These are phyloP conservation scores for Aspergillaceae sp. DNA, from an alignment of 2,329 filamentous ascomycete genomes.

Conservation along the genomic window DNA sequence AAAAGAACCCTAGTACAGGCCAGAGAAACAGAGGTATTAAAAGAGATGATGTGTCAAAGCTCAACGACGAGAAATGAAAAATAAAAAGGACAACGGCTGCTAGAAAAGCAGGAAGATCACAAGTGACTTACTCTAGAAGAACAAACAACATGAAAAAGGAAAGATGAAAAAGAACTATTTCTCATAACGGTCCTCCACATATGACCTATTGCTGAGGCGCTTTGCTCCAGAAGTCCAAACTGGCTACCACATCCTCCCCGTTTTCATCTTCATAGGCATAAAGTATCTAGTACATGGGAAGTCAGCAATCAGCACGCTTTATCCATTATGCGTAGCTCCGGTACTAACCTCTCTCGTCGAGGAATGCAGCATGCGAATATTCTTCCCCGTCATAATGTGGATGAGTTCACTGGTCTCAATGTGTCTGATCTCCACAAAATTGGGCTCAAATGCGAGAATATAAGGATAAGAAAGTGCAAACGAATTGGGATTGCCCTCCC, in stretches of 20 bases:
- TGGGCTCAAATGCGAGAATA: constrained; percentile 93
- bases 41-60: constrained; percentile 3
- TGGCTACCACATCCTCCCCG: constrained; percentile 87
- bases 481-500: constrained; percentile 85
- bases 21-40: constrained; percentile 13
- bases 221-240: constrained; percentile 90
- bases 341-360: constrained; percentile 83
- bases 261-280: constrained; percentile 96
- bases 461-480: constrained; percentile 96
- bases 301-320: constrained; percentile 14
- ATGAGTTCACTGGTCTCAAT: constrained; percentile 87
- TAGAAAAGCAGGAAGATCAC: neutral
- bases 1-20: constrained; percentile 6
- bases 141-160: neutral
- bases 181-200: constrained; percentile 6
- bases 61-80: neutral
- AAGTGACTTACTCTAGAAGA: neutral
- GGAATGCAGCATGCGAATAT: constrained; percentile 94
- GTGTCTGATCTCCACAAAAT: constrained; percentile 93
- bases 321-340: neutral
- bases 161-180: neutral
- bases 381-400: constrained; percentile 92
- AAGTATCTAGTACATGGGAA: constrained; percentile 58
- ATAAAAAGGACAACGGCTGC: neutral
- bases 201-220: constrained; percentile 19